Conservation (phyloP, 768 basidiomycete species). For the Lactifluus piperatus region DNA sequence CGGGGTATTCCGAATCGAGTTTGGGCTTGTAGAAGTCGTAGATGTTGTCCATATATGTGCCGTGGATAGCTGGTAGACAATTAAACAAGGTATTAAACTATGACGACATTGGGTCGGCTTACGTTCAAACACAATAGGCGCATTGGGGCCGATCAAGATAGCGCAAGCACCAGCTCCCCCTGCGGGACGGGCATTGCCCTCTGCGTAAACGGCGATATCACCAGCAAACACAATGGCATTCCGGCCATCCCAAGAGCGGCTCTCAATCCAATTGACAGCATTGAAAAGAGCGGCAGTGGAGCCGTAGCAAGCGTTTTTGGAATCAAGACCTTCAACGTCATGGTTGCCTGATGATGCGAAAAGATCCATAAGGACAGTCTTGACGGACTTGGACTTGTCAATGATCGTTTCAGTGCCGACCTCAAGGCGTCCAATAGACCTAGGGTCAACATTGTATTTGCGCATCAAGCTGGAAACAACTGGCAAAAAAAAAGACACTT, state of each 20-base stretch:
- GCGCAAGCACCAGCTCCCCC: conserved; percentile 96
- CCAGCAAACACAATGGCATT: conserved; percentile 96
- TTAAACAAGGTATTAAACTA: background rate
- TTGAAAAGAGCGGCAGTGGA: conserved; percentile 99
- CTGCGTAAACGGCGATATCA: conserved; percentile 97
- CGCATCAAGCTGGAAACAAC: conserved; percentile 84
- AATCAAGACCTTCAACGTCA: conserved; percentile 98
- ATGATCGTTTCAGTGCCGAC: conserved; percentile 99
- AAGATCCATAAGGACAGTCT: conserved; percentile 97
- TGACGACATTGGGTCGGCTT: conserved; percentile 30
- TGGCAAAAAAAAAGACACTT: conserved; percentile 25
- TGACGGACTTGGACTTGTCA: conserved; percentile 98
- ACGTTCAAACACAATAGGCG: conserved; percentile 94
- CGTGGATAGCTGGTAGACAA: conserved; percentile 68
- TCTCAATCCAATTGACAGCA: conserved; percentile 97
- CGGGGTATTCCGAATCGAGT: conserved; percentile 89
- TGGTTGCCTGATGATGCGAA: conserved; percentile 88
- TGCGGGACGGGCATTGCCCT: conserved; percentile 89
- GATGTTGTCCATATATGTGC: conserved; percentile 93
- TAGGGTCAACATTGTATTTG: conserved; percentile 94
- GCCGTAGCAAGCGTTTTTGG: conserved; percentile 99
- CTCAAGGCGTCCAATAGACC: conserved; percentile 93
- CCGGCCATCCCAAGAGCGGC: conserved; percentile 92
- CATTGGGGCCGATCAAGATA: conserved; percentile 92
- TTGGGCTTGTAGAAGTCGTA: conserved; percentile 99